Evolutionary conservation across 2,329 filamentous ascomycete species (phyloP), one percentile per base, ranked within the genome.

Genomic region (Neofusicoccum parvum): DNA sequence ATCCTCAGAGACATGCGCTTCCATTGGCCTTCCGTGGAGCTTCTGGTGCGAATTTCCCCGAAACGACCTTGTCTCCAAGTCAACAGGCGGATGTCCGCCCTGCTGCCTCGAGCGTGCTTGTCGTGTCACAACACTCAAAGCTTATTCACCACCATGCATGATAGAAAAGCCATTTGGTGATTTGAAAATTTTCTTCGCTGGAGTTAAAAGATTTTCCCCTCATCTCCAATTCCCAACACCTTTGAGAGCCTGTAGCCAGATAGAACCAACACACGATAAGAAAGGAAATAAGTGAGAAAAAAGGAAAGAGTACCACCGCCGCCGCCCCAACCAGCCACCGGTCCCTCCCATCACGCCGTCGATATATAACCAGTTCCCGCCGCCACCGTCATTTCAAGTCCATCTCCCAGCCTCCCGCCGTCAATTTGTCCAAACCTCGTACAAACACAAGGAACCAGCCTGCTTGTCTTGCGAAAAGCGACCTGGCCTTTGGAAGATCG

Each of bases 181-280:
- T 60, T 37, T 60, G 41, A 32, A 36, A 48, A 48, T 60, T 60
- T 60, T 43, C 37, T 50, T 62, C 45, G 17, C 14, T 51, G 48
- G 48, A 43, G 36, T 62, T 51, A 37, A 62, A 50, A 7, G 27
- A 34, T 46, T 59, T 23, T 36, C 27, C 39, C 56, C 56, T 60
- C 41, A 59, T 59, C 63, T 65, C 63, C 63, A 65, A 65, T 49
- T 50, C 43, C 53, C 63, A 65, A 65, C 63, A 43, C 63, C 63
- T 41, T 50, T 15, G 50, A 49, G 45, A 50, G 34, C 63, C 53
- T 34, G 15, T 65, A 53, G 62, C 62, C 62, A 48, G 51, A 54
- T 64, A 54, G 50, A 51, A 65, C 53, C 51, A 65, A 65, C 34
- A 65, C 43, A 58, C 53, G 51, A 27, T 27, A 54, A 41, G 41